Conservation (phyloP, 2,329 filamentous ascomycete species). For the Bipolaris gigantea region DNA sequence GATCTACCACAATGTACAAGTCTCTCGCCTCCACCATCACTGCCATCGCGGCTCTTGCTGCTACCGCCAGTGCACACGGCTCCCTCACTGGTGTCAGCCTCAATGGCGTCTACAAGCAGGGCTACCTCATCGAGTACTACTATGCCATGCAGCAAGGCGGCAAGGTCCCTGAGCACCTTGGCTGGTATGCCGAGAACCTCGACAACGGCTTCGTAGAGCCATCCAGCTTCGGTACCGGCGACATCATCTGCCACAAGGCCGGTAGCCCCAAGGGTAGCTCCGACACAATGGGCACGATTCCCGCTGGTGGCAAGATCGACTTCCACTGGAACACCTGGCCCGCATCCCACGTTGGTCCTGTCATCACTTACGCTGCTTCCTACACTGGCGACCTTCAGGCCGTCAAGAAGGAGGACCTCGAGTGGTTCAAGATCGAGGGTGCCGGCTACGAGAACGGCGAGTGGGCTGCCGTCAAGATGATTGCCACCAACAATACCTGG, state of each 20-base stretch:
- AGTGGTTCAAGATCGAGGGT: constrained; percentile 46
- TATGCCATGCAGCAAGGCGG: constrained; percentile 37
- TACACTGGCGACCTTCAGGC: constrained; percentile 38
- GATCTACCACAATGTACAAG: constrained; percentile 33
- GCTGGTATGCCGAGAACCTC: constrained; percentile 49
- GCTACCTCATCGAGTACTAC: constrained; percentile 49
- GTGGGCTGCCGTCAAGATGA: constrained; percentile 45
- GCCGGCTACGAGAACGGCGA: constrained; percentile 35
- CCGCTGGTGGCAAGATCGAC: constrained; percentile 60
- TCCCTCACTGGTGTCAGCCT: constrained; percentile 50
- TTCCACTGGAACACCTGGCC: constrained; percentile 56
- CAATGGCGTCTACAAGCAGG: constrained; percentile 52
- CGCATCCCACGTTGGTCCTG: constrained; percentile 43
- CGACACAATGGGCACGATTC: constrained; percentile 55
- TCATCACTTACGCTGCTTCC: constrained; percentile 45
- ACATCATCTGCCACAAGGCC: constrained; percentile 64
- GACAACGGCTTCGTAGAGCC: constrained; percentile 44
- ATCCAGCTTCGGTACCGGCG: constrained; percentile 29
- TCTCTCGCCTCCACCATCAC: constrained; percentile 29
- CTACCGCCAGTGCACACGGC: constrained; percentile 52
- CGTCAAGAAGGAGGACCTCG: constrained; percentile 40
- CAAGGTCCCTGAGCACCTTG: constrained; percentile 40
- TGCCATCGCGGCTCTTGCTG: constrained; percentile 40
- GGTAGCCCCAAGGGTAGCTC: constrained; percentile 49
- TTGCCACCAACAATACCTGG: constrained; percentile 54